Evolutionary conservation across 495 filamentous ascomycete species (phyloP).

Genomic region (Penicillium odoratum): DNA sequence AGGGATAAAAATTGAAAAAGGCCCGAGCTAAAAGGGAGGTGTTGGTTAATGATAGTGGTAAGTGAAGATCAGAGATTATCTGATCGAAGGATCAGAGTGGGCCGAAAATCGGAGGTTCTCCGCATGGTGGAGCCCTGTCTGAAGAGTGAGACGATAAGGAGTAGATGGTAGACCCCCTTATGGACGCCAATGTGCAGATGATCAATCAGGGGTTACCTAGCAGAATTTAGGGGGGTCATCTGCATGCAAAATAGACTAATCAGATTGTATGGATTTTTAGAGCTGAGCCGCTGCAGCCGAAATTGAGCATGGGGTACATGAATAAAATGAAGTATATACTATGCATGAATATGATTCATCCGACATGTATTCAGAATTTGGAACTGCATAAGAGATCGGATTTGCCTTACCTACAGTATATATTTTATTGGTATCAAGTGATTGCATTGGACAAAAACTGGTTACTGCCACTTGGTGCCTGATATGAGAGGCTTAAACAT

Average conservation of each 20-base stretch:
- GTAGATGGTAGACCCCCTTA: background rate
- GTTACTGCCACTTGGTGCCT: no score
- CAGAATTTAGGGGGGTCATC: background rate
- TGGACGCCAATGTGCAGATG: background rate
- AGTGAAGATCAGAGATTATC: constrained; percentile 3
- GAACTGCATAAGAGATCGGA: no score
- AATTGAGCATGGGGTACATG: background rate
- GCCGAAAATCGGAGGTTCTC: constrained; percentile 5
- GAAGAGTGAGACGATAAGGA: background rate
- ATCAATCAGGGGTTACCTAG: background rate
- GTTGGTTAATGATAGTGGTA: background rate
- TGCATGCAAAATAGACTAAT: background rate
- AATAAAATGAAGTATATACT: no score
- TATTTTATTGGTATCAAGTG: no score
- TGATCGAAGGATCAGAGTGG: constrained; percentile 4
- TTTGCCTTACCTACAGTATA: no score
- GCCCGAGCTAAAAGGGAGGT: background rate
- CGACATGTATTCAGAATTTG: no score
- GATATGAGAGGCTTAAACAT: no score
- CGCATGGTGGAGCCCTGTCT: background rate
- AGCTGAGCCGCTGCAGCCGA: background rate
- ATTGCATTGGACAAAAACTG: no score
- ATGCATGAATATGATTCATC: no score
- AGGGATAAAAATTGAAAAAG: background rate
- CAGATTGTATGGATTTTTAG: background rate